Percentiles rank a stretch among this genome's conserved stretches.
These are phyloP conservation scores for Ceriops zippeliana DNA, from an alignment of 345 rosid genomes.

Conservation along the genomic window DNA sequence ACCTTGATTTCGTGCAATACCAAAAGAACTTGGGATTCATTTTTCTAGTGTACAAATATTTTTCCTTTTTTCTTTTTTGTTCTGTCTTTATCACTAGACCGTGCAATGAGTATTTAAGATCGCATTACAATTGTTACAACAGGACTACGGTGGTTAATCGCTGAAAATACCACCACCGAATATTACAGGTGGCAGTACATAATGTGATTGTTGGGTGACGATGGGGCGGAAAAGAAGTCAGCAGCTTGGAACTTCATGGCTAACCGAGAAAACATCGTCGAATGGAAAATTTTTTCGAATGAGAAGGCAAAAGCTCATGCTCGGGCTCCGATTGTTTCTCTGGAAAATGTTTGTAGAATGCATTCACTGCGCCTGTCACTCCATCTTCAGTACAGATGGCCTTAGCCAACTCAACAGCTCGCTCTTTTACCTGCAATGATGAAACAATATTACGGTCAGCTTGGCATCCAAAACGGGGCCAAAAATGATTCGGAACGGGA, in stretches of 20 bases:
- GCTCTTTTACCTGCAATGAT: slow-evolving; percentile 40
- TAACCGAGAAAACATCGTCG: slow-evolving; percentile 23
- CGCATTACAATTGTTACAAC: no score
- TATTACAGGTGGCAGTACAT: no score
- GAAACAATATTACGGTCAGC: not conserved
- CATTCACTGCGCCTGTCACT: slow-evolving; percentile 49
- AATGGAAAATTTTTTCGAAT: slow-evolving; percentile 19
- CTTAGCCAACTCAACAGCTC: slow-evolving; percentile 39
- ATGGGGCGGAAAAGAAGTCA: no score
- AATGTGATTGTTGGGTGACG: no score
- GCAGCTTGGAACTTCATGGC: not conserved
- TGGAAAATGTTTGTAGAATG: slow-evolving; percentile 53
- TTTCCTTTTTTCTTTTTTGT: no score
- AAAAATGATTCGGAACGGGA: not conserved
- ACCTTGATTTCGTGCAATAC: no score
- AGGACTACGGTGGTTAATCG: no score
- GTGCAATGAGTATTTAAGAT: no score
- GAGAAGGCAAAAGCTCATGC: slow-evolving; percentile 7
- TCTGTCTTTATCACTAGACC: no score
- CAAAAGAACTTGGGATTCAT: no score
- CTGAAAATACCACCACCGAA: no score
- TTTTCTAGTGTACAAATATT: no score
- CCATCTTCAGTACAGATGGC: slow-evolving; percentile 53
- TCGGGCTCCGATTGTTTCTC: not conserved
- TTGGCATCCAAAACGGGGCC: not conserved